Conservation (phyloP, 1,139 yeast species). For the Yamadazyma jaroonii region DNA sequence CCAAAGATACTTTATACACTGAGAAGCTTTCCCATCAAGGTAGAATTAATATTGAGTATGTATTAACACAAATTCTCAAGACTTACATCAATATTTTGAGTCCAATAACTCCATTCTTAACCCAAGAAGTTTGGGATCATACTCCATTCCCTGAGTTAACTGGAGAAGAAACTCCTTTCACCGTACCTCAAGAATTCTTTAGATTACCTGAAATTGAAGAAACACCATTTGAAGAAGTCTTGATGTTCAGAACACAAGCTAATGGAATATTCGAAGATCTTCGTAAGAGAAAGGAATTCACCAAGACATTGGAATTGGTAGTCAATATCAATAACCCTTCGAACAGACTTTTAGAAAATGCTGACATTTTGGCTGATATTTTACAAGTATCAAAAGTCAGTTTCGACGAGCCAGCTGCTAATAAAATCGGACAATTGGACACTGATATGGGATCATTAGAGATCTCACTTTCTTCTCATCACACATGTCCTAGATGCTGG, state of each 20-base stretch:
- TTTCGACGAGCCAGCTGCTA: conserved; percentile 20
- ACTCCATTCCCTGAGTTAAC: conserved; percentile 3
- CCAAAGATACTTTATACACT: conserved; percentile 83
- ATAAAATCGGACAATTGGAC: conserved; percentile 14
- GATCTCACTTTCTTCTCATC: conserved; percentile 32
- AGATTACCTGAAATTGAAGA: conserved; percentile 23
- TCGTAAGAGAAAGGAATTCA: conserved; percentile 38
- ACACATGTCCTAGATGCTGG: conserved; percentile 95
- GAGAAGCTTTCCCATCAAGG: conserved; percentile 47
- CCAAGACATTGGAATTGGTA: conserved; percentile 61
- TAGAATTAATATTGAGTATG: conserved; percentile 71
- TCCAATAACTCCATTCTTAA: conserved; percentile 78
- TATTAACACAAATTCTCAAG: conserved; percentile 57
- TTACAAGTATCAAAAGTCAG: conserved; percentile 63
- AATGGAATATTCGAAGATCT: conserved; percentile 38
- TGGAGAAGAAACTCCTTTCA: conserved; percentile 50
- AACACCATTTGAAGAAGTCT: conserved; percentile 9
- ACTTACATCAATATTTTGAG: conserved; percentile 65
- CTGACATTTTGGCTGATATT: conserved; percentile 47
- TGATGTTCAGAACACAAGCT: conserved; percentile 48
- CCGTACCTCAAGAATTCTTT: conserved; percentile 35
- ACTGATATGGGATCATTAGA: conserved; percentile 14
- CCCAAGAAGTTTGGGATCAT: conserved; percentile 81
- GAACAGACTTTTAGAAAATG: conserved; percentile 37
- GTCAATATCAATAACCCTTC: conserved; percentile 4